Evolutionary conservation across 192 early-diverging fungal genomes (phyloP), one percentile per base, ranked within the genome.

Genomic region (Backusella liffmaniae): DNA sequence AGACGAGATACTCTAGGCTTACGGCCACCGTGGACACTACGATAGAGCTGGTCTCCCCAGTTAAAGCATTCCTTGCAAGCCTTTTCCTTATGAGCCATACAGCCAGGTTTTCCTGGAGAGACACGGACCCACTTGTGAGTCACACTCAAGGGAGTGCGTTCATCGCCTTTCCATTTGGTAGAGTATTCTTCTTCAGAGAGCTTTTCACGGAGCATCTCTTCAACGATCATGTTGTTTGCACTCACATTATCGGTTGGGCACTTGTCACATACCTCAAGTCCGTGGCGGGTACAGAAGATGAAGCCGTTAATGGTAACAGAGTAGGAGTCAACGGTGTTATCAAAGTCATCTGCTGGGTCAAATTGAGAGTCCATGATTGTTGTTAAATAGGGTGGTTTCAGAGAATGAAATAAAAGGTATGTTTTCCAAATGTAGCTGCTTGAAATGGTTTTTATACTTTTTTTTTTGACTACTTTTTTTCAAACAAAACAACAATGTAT

Each of bases 131-230:
- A 81, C 51, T 69, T 70, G 36, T 77, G 76, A 36, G 76, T 12
- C 12, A 77, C 68, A 4, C 12, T 44, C 21, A 81, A 77, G 16
- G 80, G 80, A 10, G 68, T 39, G 41, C 80, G 76, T 3, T 81
- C 80, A 72, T 81, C 80, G 0, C 80, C 80, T 18, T 77, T 77
- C 80, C 80, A 81, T 46, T 81, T 81, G 26, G 76, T 42, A 4
- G 16, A 4, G 32, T 59, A 74, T 53, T 81, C 80, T 39, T 74
- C 73, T 44, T 81, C 76, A 51, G 73, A 37, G 13, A 77, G 73
- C 26, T 53, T 73, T 4, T 81, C 76, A 39, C 70, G 73, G 16
- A 81, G 66, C 15, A 51, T 41, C 8, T 81, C 73, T 41, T 77
- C 76, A 16, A 81, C 73, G n/a, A 72, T 51, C 73, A 67, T 59